Conservation (phyloP, 495 filamentous ascomycete genomes). For the Aspergillus homomorphus region DNA sequence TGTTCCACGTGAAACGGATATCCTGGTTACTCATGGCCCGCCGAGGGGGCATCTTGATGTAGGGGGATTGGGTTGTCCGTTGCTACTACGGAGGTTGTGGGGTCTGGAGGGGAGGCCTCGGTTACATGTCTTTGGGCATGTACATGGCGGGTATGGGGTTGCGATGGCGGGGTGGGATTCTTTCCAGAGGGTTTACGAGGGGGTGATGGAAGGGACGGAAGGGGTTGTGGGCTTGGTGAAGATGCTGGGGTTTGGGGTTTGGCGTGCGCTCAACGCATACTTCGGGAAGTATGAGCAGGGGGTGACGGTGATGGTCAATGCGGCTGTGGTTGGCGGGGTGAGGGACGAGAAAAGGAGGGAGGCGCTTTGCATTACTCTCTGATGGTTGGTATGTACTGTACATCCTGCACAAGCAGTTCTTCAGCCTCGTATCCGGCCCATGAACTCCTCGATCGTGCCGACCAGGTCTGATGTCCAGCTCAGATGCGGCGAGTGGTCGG, state of each 20-base stretch:
- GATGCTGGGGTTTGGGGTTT: constrained; percentile 26
- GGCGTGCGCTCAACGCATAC: constrained; percentile 21
- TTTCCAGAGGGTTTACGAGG: constrained; percentile 59
- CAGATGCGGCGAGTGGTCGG: constrained; percentile 7
- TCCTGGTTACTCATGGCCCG: constrained; percentile 67
- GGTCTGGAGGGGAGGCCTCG: constrained; percentile 34
- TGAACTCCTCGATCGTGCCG: neutral
- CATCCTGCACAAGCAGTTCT: no score
- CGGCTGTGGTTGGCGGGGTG: constrained; percentile 6
- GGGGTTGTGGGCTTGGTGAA: neutral
- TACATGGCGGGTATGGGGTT: constrained; percentile 56
- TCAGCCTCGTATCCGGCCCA: neutral
- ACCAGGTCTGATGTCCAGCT: neutral
- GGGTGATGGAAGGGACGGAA: constrained; percentile 37
- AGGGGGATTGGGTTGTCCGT: constrained; percentile 29
- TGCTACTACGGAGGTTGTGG: constrained; percentile 61
- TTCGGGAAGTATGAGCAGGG: neutral
- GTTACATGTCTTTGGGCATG: constrained; percentile 78
- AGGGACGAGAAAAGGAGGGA: constrained; percentile 6
- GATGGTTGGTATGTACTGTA: no score
- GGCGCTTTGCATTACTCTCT: constrained; percentile 8
- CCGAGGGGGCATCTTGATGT: constrained; percentile 61
- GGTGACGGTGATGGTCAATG: constrained; percentile 6
- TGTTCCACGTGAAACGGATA: constrained; percentile 61
- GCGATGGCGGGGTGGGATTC: constrained; percentile 64